phyloP scores from a whole-genome alignment of 768 basidiomycete genomes.

The Suillus alpinus region DNA sequence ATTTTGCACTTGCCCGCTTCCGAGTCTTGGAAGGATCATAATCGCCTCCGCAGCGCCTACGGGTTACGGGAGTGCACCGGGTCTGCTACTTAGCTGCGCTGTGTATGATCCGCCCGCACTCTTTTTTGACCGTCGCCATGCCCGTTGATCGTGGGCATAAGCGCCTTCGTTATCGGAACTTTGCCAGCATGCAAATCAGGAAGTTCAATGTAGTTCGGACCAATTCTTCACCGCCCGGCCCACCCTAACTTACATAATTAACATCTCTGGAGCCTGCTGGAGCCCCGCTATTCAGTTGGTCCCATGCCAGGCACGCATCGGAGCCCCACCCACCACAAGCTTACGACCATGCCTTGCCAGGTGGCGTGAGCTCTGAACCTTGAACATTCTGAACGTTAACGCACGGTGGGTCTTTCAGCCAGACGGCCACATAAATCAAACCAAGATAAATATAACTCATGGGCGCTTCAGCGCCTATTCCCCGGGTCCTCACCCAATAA shows the following conservation, averaged over 20 bases:
- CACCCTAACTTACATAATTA: background rate
- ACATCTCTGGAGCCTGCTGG: background rate
- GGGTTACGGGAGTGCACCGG: background rate
- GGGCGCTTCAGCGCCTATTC: background rate
- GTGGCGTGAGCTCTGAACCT: background rate
- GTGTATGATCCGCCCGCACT: background rate
- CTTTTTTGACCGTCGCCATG: background rate
- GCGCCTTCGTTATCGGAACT: background rate
- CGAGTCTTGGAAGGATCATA: background rate
- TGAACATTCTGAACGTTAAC: background rate
- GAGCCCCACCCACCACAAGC: background rate
- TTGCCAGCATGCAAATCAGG: constrained; percentile 2
- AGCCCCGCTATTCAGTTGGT: background rate
- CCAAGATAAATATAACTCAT: background rate
- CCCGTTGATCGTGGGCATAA: background rate
- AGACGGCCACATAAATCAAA: background rate
- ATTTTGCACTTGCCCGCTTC: background rate
- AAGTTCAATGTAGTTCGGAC: background rate
- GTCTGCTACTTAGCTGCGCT: background rate
- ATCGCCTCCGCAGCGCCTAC: background rate
- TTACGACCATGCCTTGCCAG: background rate
- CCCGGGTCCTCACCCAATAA: background rate
- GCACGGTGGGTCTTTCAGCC: background rate
- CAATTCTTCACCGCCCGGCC: background rate
- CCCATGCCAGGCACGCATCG: background rate